These are phyloP conservation scores for Phytophthora pistaciae DNA, from an alignment of 352 stramenopile genomes.

Conservation along the genomic window DNA sequence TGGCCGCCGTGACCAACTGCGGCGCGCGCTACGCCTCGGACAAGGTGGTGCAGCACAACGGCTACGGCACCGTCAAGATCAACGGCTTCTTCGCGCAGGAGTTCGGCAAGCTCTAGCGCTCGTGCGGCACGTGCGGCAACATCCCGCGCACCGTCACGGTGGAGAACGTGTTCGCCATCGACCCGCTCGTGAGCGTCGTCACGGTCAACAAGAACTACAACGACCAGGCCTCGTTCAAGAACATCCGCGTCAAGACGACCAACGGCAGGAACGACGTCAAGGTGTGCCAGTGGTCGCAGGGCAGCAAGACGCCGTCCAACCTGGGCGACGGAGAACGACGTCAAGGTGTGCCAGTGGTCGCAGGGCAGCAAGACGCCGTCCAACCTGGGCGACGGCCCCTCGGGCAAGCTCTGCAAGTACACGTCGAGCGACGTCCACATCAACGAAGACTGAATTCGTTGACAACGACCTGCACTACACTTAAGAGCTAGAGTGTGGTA, in stretches of 20 bases:
- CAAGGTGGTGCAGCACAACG: constrained; percentile 41
- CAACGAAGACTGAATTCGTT: constrained; percentile 30
- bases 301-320: constrained; percentile 23
- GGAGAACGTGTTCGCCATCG: constrained; percentile 27
- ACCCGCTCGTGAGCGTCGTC: constrained; percentile 26
- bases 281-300: constrained; percentile 28
- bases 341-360: constrained; percentile 25
- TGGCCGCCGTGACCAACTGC: constrained; percentile 38
- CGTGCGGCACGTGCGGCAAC: constrained; percentile 2
- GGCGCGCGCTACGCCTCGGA: constrained; percentile 44
- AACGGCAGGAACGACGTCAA: constrained; percentile 12
- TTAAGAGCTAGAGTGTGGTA: not conserved
- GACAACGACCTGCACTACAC: constrained; percentile 7
- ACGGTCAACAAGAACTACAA: constrained; percentile 37
- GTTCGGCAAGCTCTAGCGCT: constrained; percentile 3
- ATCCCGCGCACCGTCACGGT: constrained; percentile 35
- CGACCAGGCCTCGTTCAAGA: constrained; percentile 31
- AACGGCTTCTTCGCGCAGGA: constrained; percentile 7
- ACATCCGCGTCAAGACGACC: constrained; percentile 31
- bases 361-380: constrained; percentile 24
- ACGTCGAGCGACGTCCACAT: constrained; percentile 25
- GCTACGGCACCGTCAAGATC: constrained; percentile 9
- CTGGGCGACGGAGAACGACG: constrained; percentile 19
- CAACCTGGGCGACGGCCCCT: constrained; percentile 22
- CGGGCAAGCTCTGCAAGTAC: constrained; percentile 25